Evolutionary conservation across 1,284 basidiomycete species (phyloP).

Genomic region (Apiotrichum porosum): DNA sequence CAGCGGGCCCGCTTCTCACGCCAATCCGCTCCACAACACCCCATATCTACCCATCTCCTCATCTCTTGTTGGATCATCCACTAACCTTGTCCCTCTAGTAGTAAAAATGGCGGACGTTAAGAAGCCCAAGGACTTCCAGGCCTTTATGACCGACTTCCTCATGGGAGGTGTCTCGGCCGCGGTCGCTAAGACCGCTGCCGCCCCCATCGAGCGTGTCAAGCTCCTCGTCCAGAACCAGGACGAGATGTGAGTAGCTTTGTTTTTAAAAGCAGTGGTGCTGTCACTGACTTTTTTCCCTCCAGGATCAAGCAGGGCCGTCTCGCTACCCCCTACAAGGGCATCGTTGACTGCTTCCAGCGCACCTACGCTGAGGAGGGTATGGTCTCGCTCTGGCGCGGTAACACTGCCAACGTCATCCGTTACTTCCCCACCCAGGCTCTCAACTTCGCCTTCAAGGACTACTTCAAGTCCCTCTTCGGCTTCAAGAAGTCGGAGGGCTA

Average conservation of each 20-base stretch:
- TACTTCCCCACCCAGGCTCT: slow-evolving; percentile 96
- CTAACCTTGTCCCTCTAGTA: no score
- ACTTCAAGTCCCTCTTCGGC: slow-evolving; percentile 91
- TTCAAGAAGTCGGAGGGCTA: slow-evolving; percentile 85
- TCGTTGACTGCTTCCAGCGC: slow-evolving; percentile 79
- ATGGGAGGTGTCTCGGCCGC: slow-evolving; percentile 56
- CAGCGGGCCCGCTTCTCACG: no score
- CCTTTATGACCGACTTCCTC: slow-evolving; percentile 49
- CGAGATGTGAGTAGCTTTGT: slow-evolving; percentile 44
- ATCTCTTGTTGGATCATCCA: no score
- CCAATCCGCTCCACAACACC: no score
- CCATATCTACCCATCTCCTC: no score
- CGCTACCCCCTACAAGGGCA: slow-evolving; percentile 84
- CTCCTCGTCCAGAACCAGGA: slow-evolving; percentile 93
- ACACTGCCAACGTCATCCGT: slow-evolving; percentile 96
- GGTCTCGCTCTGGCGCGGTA: slow-evolving; percentile 87
- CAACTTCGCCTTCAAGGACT: slow-evolving; percentile 97
- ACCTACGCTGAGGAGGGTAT: slow-evolving; percentile 89
- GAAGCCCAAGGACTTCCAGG: slow-evolving; percentile 50
- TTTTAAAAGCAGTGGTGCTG: no score
- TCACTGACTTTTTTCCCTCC: background rate
- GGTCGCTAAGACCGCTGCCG: slow-evolving; percentile 94
- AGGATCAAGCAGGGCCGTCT: slow-evolving; percentile 95
- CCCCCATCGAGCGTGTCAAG: slow-evolving; percentile 98
- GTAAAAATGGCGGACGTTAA: slow-evolving; percentile 38